Base-by-base conservation (phyloP, 2,329 filamentous ascomycete genomes). In the Calonectria fujianensis region DNA sequence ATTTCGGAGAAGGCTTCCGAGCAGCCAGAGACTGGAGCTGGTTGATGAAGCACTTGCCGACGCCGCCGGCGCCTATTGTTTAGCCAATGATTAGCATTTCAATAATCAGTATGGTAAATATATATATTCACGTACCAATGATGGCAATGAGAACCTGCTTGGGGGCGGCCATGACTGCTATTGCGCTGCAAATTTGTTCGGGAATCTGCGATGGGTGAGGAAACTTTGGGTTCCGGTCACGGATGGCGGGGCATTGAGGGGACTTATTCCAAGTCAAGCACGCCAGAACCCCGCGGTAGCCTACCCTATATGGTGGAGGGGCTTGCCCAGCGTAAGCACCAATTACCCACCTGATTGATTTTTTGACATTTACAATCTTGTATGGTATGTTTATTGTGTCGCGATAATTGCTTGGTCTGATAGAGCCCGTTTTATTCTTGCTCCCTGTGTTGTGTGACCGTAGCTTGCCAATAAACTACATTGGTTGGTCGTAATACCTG, bases 31-130 rank as follows among this genome's bases (percentile, higher is more conserved):
- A 84, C 77, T 93, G 89, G 73, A 98, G 92, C 86, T 98, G 97
- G 79, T 90, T 89, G 77, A 98, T 91, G 89, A 98, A 98, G 87
- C 92, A 92, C 86, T 96, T 96, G 82, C 97, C 97, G 76, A 98
- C 97, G 78, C 96, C 96, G 80, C 97, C 97, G 81, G 94, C 94
- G 82, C 97, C 96, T 97, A 82, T 77, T 80, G 18, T 72, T 68
- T n/a, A 24, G 39, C 14, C 45, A 72, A 35, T 51, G 24, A 64
- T 82, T 76, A 81, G 76, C 45, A 45, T 52, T 63, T 50, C 45
- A 51, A 24, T 32, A 32, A 20, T 14, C n/a, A 39, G 20, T 1
- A 3, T 29, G 4, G 63, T 6, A 51, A 29, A 27, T 14, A 32
- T 50, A 24, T 4, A 31, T 14, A 48, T 41, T 35, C 45, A 32